These are phyloP conservation scores for Paecilomyces fulvus DNA, from an alignment of 2,329 filamentous ascomycete genomes.

Conservation along the genomic window DNA sequence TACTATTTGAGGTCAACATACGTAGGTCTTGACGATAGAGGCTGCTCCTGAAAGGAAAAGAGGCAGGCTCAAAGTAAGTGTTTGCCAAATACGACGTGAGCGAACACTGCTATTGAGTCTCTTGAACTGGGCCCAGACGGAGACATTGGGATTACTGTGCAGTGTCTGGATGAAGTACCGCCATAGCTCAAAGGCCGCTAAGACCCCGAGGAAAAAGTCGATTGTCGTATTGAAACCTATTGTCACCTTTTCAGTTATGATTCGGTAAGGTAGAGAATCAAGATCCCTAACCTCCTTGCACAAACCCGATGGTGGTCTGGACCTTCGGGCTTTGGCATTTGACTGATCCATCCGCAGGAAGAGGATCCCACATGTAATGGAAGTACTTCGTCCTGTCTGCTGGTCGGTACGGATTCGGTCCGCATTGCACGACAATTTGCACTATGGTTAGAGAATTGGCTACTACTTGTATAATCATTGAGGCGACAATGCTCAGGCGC, in stretches of 20 bases:
- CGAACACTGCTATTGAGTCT: slow-evolving; percentile 21
- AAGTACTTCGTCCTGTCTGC: slow-evolving; percentile 25
- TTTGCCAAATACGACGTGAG: slow-evolving; percentile 29
- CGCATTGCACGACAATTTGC: slow-evolving; percentile 29
- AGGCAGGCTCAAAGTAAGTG: slow-evolving; percentile 23
- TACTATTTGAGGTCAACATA: slow-evolving; percentile 5
- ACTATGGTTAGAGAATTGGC: slow-evolving; percentile 25
- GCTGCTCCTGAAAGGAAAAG: slow-evolving; percentile 27
- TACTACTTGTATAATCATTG: slow-evolving; percentile 23
- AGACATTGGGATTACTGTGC: slow-evolving; percentile 14
- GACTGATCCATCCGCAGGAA: slow-evolving; percentile 25
- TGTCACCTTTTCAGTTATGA: background rate
- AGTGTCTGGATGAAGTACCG: slow-evolving; percentile 24
- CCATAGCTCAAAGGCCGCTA: slow-evolving; percentile 28
- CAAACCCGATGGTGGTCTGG: slow-evolving; percentile 27
- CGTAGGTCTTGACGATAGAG: slow-evolving; percentile 30
- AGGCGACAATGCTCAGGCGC: slow-evolving; percentile 22
- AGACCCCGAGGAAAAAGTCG: slow-evolving; percentile 22
- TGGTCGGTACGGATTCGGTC: slow-evolving; percentile 22
- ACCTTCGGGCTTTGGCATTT: slow-evolving; percentile 24
- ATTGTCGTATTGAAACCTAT: slow-evolving; percentile 26
- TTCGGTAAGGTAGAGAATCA: background rate
- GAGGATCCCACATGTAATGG: slow-evolving; percentile 31
- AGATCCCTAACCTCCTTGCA: slow-evolving; percentile 21
- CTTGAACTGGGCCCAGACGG: slow-evolving; percentile 20